Base-by-base conservation (phyloP, 2,329 filamentous ascomycete species). In the Nemania diffusa region DNA sequence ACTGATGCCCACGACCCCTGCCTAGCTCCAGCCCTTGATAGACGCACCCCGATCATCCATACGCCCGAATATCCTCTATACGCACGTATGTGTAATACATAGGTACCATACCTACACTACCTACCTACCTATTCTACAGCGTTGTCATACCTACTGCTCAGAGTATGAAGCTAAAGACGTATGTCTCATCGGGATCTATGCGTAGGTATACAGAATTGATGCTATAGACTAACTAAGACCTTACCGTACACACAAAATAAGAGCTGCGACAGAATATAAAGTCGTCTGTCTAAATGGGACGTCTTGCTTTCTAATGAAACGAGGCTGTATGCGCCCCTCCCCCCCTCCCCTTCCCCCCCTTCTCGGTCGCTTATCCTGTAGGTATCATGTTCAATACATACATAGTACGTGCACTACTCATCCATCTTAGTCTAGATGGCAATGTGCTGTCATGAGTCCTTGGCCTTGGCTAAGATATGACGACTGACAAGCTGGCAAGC, bases 401-500 rank as follows among this genome's bases (percentile, higher is more conserved):
- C n/a, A n/a, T n/a, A n/a, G n/a, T n/a, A n/a, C n/a, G n/a, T n/a
- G n/a, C n/a, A n/a, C n/a, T n/a, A n/a, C n/a, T 32, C 29, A 32
- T 32, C 29, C 29, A 32, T 32, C 29, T 32, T n/a, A n/a, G 9
- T 32, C 29, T 32, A 32, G 5, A 32, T 32, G 9, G 29, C 9
- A 32, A 32, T 15, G 15, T 44, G 40, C 17, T n/a, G 55, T 57
- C 40, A 48, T 26, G 24, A 15, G 40, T 27, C 13, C 9, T 32
- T 5, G 40, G 24, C 22, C 44, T 27, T 29, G n/a, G 27, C 55
- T 32, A 34, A 29, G 26, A 37, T 32, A 46, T 26, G 24, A 53
- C 46, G 52, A 37, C 48, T 57, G 50, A 59, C 55, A 50, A 52
- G 56, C 56, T 64, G 11, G 40, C 40, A 44, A 44, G 15, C 15